Evolutionary conservation across 257 asterid species (phyloP), one percentile per base, ranked within the genome.

Genomic region (Knoxia roxburghii): DNA sequence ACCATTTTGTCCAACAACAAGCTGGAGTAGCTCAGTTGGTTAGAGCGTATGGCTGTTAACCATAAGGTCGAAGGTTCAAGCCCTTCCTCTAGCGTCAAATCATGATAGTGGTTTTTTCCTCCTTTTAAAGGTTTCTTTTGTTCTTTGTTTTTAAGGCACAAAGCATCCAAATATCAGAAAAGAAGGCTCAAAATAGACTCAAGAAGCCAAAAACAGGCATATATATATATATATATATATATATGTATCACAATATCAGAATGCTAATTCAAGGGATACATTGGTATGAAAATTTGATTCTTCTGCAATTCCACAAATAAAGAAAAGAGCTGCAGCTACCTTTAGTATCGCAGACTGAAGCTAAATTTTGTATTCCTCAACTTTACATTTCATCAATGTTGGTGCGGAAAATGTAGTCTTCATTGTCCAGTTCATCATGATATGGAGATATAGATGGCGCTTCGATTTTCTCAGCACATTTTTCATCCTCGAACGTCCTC

Each of bases 391-490:
- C 95, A 75, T 84, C 95, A 49, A 87, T 74, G 71, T 92, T 69
- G 50, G 81, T 87, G 50, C 91, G 89, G 65, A 87, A 88, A 61
- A 93, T 67, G 77, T 72, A 93, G 86, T 85, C 94, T 77, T 93
- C 99, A 61, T 68, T 68, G 64, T 93, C 97, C 66, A 93, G 76
- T 70, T 93, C 99, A 45, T 93, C 99, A 17, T 93, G 99, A 74
- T 72, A 73, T 68, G 81, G 89, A 66, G 80, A 78, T 66, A 86
- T 52, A 35, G 88, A 57, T 49, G 94, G 95, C 73, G 57, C 17
- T 1, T 49, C 77, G 40, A 67, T 50, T 78, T 76, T 80, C 72
- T 70, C 67, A 27, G 72, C 21, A 52, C 39, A 3, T 53, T 76
- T 83, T 17, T 43, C 46, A 24, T 65, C 61, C 73, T 78, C 77